Conservation (phyloP, 768 basidiomycete species). For the Pleurotus tuber-regium region DNA sequence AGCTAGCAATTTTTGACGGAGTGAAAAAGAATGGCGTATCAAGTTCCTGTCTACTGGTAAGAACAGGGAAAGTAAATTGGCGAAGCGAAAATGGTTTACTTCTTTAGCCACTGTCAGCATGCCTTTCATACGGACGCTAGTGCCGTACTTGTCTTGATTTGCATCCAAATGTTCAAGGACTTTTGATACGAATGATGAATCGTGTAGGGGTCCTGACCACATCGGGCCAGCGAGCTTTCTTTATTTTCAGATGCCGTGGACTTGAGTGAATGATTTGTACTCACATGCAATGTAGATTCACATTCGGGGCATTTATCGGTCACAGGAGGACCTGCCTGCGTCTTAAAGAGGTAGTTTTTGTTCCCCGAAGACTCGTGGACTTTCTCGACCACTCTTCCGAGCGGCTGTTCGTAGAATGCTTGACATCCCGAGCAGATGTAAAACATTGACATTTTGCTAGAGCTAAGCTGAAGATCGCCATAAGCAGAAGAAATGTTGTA, state of each 20-base stretch:
- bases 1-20: slow-evolving; percentile 71
- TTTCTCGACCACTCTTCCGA: slow-evolving; percentile 73
- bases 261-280: slow-evolving; percentile 18
- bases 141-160: slow-evolving; percentile 68
- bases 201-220: slow-evolving; percentile 92
- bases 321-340: slow-evolving; percentile 65
- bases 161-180: slow-evolving; percentile 72
- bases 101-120: slow-evolving; percentile 92
- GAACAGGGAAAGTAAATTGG: background rate
- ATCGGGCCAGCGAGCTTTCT: slow-evolving; percentile 87
- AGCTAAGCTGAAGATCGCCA: slow-evolving; percentile 12
- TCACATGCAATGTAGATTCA: slow-evolving; percentile 69
- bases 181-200: slow-evolving; percentile 66
- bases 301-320: slow-evolving; percentile 79
- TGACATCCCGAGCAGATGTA: slow-evolving; percentile 88
- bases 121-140: slow-evolving; percentile 84
- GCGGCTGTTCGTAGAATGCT: slow-evolving; percentile 75
- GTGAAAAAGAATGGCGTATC: slow-evolving; percentile 84
- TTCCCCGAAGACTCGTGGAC: slow-evolving; percentile 52
- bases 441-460: slow-evolving; percentile 81
- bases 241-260: background rate
- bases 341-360: slow-evolving; percentile 68
- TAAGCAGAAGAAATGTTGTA: background rate
- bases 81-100: slow-evolving; percentile 40
- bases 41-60: slow-evolving; percentile 55